Percentiles rank a stretch among this genome's conserved stretches.
These are phyloP conservation scores for Pinus taeda DNA, from an alignment of 75 land plant species.

Conservation along the genomic window DNA sequence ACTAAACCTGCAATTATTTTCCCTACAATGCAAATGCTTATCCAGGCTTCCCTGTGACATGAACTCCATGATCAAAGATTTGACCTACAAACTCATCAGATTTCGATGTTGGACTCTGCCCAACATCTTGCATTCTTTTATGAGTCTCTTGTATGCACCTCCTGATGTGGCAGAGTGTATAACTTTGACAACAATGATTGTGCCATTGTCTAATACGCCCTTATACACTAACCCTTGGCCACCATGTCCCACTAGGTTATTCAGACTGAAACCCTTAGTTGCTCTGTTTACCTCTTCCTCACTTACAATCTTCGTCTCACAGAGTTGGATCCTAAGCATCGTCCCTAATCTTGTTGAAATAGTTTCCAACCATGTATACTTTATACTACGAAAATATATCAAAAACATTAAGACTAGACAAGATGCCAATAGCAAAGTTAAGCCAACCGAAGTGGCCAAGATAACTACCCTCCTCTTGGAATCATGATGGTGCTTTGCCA, in stretches of 20 bases:
- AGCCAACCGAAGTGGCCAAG: too few relatives aligned
- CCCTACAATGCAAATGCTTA: conserved; percentile 14
- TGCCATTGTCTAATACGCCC: not conserved
- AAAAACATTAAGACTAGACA: too few relatives aligned
- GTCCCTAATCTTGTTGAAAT: too few relatives aligned
- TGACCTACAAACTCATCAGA: conserved; percentile 9
- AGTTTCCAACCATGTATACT: too few relatives aligned
- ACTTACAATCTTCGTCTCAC: not conserved
- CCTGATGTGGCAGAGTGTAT: not conserved
- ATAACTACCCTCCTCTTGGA: too few relatives aligned
- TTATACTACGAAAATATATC: accelerated
- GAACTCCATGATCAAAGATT: conserved; percentile 41
- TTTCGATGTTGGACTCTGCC: too few relatives aligned
- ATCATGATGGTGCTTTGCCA: too few relatives aligned
- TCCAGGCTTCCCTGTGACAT: conserved; percentile 48
- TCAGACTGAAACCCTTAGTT: conserved; percentile 21
- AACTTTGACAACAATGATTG: not conserved
- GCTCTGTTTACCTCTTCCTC: not conserved
- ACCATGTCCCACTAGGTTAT: not conserved
- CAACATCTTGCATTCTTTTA: too few relatives aligned
- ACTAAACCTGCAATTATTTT: not conserved
- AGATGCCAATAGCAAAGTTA: too few relatives aligned
- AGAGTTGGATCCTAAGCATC: not conserved
- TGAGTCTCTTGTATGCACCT: not conserved
- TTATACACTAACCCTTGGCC: not conserved